These are phyloP conservation scores for Ophiognomonia clavigignenti-juglandacearum DNA, from an alignment of 2,329 filamentous ascomycete species.

Conservation along the genomic window DNA sequence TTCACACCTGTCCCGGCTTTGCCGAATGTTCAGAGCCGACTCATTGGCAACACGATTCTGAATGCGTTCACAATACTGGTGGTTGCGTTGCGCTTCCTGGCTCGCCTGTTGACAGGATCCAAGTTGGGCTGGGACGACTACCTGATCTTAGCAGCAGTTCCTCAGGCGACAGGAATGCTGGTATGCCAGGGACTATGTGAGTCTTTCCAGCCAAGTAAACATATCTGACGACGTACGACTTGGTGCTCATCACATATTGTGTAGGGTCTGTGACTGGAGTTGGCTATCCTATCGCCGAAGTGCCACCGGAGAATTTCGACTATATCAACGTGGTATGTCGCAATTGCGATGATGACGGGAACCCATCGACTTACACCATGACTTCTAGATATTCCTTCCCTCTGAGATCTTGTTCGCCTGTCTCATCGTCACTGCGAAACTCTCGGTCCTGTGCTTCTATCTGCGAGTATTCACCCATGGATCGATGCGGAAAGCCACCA, in stretches of 20 bases:
- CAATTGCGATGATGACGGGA: not conserved
- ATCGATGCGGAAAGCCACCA: conserved; percentile 25
- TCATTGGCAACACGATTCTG: conserved; percentile 23
- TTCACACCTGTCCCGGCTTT: conserved; percentile 18
- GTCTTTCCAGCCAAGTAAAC: conserved; percentile 7
- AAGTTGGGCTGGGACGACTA: conserved; percentile 33
- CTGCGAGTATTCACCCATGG: conserved; percentile 34
- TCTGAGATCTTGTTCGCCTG: conserved; percentile 33
- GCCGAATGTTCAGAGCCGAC: conserved; percentile 20
- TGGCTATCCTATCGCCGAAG: conserved; percentile 21
- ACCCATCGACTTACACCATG: not conserved
- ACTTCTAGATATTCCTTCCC: conserved; percentile 28
- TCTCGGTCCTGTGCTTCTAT: conserved; percentile 37
- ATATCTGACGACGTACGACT: not conserved
- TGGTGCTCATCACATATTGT: not conserved
- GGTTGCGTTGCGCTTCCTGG: conserved; percentile 23
- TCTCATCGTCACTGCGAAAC: conserved; percentile 31
- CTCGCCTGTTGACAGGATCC: conserved; percentile 22
- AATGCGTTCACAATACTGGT: conserved; percentile 20
- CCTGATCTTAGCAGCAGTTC: conserved; percentile 19
- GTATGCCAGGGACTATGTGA: conserved; percentile 27
- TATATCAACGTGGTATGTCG: conserved; percentile 3
- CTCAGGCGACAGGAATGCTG: conserved; percentile 25
- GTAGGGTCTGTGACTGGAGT: conserved; percentile 21
- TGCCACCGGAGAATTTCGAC: conserved; percentile 18